A percentile compares a stretch with the other conserved stretches of the same genome.
phyloP scores from a whole-genome alignment of 2,329 filamentous ascomycete species.

The Botrytis deweyae region DNA sequence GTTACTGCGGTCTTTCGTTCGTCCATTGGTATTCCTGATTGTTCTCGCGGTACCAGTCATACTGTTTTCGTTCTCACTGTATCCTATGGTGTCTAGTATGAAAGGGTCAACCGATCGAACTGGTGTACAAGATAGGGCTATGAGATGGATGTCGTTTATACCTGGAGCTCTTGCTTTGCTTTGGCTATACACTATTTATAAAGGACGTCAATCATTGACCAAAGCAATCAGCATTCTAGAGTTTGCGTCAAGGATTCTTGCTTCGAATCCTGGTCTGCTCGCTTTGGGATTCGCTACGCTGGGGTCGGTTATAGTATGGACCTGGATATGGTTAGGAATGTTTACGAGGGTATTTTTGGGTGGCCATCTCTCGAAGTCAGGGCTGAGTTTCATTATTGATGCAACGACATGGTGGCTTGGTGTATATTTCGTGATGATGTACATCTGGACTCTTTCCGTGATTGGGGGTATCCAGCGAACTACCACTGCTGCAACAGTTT shows the following conservation, averaged over 20 bases:
- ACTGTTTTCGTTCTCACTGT: slow-evolving; percentile 84
- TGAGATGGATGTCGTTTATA: slow-evolving; percentile 82
- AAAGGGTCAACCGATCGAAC: slow-evolving; percentile 72
- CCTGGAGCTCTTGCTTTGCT: slow-evolving; percentile 70
- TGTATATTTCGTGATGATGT: slow-evolving; percentile 88
- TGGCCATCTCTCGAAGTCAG: slow-evolving; percentile 71
- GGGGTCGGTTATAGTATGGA: slow-evolving; percentile 77
- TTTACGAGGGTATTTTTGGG: slow-evolving; percentile 93
- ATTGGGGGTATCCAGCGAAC: slow-evolving; percentile 86
- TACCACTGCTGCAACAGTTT: slow-evolving; percentile 91
- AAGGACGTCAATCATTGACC: slow-evolving; percentile 74
- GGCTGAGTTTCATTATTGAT: slow-evolving; percentile 73
- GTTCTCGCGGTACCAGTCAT: slow-evolving; percentile 82
- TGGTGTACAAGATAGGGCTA: slow-evolving; percentile 79
- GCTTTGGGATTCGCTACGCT: slow-evolving; percentile 80
- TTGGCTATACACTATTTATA: slow-evolving; percentile 82
- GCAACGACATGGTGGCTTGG: slow-evolving; percentile 93
- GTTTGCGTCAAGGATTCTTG: slow-evolving; percentile 84
- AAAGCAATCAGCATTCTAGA: slow-evolving; percentile 88
- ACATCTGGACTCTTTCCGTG: slow-evolving; percentile 90
- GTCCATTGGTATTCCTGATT: slow-evolving; percentile 77
- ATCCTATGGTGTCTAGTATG: slow-evolving; percentile 87
- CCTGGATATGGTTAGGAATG: slow-evolving; percentile 95
- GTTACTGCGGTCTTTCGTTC: slow-evolving; percentile 81
- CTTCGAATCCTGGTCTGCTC: slow-evolving; percentile 79